Conservation (phyloP, 805 yeast genomes). For the Candida maris region DNA sequence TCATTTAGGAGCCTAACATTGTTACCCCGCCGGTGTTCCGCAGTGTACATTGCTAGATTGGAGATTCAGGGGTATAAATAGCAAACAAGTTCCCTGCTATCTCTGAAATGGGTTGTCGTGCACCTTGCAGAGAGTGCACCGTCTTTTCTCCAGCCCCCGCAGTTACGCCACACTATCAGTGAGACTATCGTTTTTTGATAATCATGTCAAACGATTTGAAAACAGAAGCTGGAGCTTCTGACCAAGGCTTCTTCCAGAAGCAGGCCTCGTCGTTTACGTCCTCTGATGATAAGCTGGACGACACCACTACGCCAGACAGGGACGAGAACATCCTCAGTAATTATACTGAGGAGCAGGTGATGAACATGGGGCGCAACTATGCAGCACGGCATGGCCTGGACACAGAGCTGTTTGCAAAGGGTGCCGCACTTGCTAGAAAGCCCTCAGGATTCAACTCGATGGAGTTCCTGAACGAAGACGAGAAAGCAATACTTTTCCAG, state of each 20-base stretch:
- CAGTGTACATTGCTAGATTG: too few relatives aligned
- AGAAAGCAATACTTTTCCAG: constrained; percentile 45
- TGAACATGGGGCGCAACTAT: constrained; percentile 66
- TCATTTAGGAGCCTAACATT: too few relatives aligned
- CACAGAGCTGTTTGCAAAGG: constrained; percentile 56
- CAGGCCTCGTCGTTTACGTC: constrained; percentile 8
- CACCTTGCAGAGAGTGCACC: too few relatives aligned
- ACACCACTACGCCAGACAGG: constrained; percentile 6
- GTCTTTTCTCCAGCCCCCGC: not conserved
- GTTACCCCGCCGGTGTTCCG: too few relatives aligned
- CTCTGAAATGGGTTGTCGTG: too few relatives aligned
- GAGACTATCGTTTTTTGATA: too few relatives aligned
- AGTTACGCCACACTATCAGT: too few relatives aligned
- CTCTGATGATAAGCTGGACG: constrained; percentile 13
- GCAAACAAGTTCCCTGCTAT: too few relatives aligned
- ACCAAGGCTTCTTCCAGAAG: constrained; percentile 10
- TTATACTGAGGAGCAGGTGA: constrained; percentile 59
- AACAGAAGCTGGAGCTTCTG: not conserved
- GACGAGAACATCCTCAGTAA: constrained; percentile 49
- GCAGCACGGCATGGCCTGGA: constrained; percentile 55
- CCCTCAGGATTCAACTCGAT: constrained; percentile 58
- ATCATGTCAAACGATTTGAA: too few relatives aligned
- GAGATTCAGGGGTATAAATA: too few relatives aligned
- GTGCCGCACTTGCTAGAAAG: constrained; percentile 63
- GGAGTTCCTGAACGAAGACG: constrained; percentile 52